Base-by-base conservation (phyloP, 257 asterid species). In the Gardenia jasminoides region DNA sequence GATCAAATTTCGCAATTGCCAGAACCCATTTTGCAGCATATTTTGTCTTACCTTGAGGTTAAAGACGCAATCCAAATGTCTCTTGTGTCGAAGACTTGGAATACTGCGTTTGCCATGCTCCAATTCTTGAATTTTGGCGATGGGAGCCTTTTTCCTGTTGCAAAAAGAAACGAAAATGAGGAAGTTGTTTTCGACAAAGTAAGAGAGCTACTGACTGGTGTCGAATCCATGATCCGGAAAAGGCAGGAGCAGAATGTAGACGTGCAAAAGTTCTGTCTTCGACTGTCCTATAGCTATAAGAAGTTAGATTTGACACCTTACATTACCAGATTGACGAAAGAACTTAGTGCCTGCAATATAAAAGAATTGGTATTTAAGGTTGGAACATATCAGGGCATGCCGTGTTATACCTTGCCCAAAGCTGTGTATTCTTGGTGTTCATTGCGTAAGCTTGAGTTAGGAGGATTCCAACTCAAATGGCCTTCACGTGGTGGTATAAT, bases 1-100 rank as follows among this genome's bases (percentile, higher is more conserved):
- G 80, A 76, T 28, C 48, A 59, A 46, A 47, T 76, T 54, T 54
- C 67, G 6, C 20, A 74, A 54, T 10, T 52, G 41, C 67, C 77
- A 31, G 67, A 72, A 65, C 28, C 66, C 52, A 73, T 50, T 50
- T 73, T 73, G 67, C 67, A 73, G 3, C 65, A 24, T 22, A 58
- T 58, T 31, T 62, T 64, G 65, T 76, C 80, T 65, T 46, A 64
- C 24, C 26, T 65, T 16, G n/a, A 7, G 26, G 36, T 48, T 66
- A 48, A 66, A 47, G 74, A 76, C 30, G 73, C 22, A 10, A 10
- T n/a, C 5, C 66, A 44, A 11, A 31, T n/a, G 11, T 10, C 17
- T 22, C 22, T 58, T 64, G 31, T 76, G 6, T 65, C 74, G 17
- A 76, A 26, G 62, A 28, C 4, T 43, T 76, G 28, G 62, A 44